Evolutionary conservation across 768 basidiomycete genomes (phyloP).

Genomic region (Leccinum incarnatum): DNA sequence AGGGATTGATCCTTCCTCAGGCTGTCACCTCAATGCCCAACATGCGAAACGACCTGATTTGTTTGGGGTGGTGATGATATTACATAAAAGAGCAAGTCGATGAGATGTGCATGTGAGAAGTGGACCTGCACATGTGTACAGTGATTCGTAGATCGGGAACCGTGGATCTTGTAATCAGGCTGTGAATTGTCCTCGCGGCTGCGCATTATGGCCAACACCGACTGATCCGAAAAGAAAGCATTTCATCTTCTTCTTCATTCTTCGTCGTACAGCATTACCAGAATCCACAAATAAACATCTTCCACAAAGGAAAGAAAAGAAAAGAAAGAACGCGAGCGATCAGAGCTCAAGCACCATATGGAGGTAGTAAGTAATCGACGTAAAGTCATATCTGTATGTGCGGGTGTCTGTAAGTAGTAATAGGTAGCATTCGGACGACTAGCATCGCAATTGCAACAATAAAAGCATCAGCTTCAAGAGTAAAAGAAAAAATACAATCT

Average conservation of each 20-base stretch:
- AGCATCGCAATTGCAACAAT: not conserved
- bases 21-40: no score
- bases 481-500: not conserved
- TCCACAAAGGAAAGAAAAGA: not conserved
- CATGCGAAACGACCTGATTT: no score
- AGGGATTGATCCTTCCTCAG: no score
- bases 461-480: not conserved
- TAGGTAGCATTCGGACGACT: constrained; percentile 1
- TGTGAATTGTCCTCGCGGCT: no score
- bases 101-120: no score
- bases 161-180: no score
- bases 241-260: not conserved
- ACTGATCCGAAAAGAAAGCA: not conserved
- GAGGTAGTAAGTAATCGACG: not conserved
- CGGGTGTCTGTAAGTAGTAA: not conserved
- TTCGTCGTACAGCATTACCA: constrained; percentile 9
- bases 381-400: not conserved
- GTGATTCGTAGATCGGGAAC: no score
- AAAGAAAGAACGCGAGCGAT: constrained; percentile 1
- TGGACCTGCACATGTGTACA: no score
- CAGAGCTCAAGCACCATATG: not conserved
- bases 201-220: no score
- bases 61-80: no score
- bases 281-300: constrained; percentile 1
- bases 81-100: no score